Conservation (phyloP, 2,329 filamentous ascomycete genomes). For the Rachicladosporium sp. region DNA sequence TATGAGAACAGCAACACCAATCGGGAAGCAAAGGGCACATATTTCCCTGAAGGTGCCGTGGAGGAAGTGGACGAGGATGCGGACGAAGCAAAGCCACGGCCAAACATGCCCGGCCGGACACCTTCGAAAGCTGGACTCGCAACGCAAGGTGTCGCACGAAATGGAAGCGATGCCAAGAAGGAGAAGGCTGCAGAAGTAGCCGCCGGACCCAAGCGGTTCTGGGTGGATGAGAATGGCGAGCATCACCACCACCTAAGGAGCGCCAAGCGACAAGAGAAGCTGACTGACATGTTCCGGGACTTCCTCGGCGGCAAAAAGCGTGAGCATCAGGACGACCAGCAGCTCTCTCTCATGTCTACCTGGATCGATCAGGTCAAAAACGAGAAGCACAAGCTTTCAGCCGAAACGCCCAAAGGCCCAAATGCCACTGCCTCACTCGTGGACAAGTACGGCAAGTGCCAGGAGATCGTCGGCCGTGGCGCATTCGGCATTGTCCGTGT, state of each 20-base stretch:
- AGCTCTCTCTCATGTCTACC: slow-evolving; percentile 82
- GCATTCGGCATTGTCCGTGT: slow-evolving; percentile 96
- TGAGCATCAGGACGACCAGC: slow-evolving; percentile 59
- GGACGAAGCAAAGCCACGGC: no score
- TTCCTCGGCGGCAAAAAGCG: slow-evolving; percentile 72
- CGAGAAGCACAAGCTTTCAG: slow-evolving; percentile 64
- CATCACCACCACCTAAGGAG: slow-evolving; percentile 86
- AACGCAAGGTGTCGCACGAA: not conserved
- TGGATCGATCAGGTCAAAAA: slow-evolving; percentile 91
- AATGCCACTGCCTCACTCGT: slow-evolving; percentile 68
- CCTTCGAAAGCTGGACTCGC: no score
- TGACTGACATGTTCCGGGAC: slow-evolving; percentile 80
- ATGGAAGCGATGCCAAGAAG: slow-evolving; percentile 21
- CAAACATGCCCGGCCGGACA: no score
- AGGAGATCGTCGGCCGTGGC: slow-evolving; percentile 89
- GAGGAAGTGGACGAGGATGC: no score
- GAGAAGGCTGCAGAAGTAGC: slow-evolving; percentile 12
- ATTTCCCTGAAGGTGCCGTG: no score
- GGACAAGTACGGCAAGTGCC: slow-evolving; percentile 97
- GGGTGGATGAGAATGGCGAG: slow-evolving; percentile 49
- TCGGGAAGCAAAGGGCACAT: no score
- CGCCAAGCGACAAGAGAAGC: slow-evolving; percentile 83
- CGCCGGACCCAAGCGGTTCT: slow-evolving; percentile 36
- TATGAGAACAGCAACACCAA: no score
- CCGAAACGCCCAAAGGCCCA: slow-evolving; percentile 65